Base-by-base conservation (phyloP, 768 basidiomycete genomes). In the Zangia roseola region DNA sequence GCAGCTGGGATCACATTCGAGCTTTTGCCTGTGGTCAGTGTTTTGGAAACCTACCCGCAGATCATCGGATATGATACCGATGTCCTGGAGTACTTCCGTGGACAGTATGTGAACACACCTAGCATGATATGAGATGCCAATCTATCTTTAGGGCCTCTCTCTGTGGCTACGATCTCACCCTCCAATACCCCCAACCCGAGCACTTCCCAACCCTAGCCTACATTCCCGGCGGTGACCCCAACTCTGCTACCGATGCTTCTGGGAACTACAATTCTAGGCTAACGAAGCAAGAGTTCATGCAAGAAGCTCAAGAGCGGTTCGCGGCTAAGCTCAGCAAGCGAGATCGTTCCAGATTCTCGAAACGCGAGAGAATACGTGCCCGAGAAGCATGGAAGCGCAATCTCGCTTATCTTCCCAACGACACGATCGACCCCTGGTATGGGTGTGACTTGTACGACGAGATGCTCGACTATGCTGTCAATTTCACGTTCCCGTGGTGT, bases 11-110 rank as follows among this genome's bases (percentile, higher is more conserved):
- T 73, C 41, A 75, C 76, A 9, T 84, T 78, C 44, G 70, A 77
- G 46, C 64, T 80, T 21, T 54, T 81, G 0, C 81, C 87, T 24
- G 76, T 82, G 10, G 82, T 86, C 59, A 57, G 76, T 47, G 71
- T 84, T 25, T 63, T 88, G 16, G 79, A 86, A 67, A 88, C 88
- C 5, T 86, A 83, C 59, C 88, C 88, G 1, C 87, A 88, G 60
- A 68, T 89, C 24, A 86, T 90, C 43, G 83, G 79, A 28, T 89
- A 89, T 57, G 82, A 89, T 53, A 71, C 73, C 39, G 76, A 78
- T 5, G 82, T 86, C 6, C 82, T 78, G 58, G 73, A 81, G 47
- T 86, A 86, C 60, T 88, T 88, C 67, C 75, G 77, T 53, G 72
- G 79, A 55, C 84, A 86, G 86, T 86, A 54, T 50, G 83, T 71